These are phyloP conservation scores for Echites panduratus DNA, from an alignment of 257 asterid species.

Conservation along the genomic window DNA sequence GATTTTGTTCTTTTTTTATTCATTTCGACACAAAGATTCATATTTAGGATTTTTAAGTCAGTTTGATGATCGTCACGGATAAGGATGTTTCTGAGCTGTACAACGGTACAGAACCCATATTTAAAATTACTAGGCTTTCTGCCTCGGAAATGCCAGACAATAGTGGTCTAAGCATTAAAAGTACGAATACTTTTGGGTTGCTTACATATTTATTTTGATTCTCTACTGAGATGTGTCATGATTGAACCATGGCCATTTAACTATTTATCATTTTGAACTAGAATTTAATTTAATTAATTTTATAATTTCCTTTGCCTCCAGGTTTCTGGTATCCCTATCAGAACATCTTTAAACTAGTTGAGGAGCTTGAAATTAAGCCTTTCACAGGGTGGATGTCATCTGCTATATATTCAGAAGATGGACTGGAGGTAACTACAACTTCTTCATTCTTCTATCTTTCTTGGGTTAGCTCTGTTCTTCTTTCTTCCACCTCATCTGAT, in stretches of 20 bases:
- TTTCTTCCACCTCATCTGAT: neutral
- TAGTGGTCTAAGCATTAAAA: neutral
- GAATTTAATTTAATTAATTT: neutral
- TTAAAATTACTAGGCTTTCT: neutral
- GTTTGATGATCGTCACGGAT: neutral
- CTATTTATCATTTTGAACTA: neutral
- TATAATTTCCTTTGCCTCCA: conserved; percentile 13
- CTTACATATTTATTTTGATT: neutral
- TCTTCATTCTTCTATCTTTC: neutral
- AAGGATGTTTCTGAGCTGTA: neutral
- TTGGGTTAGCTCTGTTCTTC: neutral
- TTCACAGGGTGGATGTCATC: conserved; percentile 56
- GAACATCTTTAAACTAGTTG: conserved; percentile 48
- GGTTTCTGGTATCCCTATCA: conserved; percentile 54
- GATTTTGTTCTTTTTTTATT: neutral
- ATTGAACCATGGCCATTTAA: neutral
- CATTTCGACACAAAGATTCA: neutral
- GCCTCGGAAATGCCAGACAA: neutral
- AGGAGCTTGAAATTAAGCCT: conserved; percentile 50
- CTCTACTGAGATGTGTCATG: neutral
- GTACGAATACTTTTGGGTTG: neutral
- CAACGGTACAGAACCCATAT: neutral
- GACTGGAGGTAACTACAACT: conserved; percentile 40
- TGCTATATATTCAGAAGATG: conserved; percentile 51
- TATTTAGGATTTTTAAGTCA: neutral